These are phyloP conservation scores for Clitopilus hobsonii DNA, from an alignment of 768 basidiomycete species.

Conservation along the genomic window DNA sequence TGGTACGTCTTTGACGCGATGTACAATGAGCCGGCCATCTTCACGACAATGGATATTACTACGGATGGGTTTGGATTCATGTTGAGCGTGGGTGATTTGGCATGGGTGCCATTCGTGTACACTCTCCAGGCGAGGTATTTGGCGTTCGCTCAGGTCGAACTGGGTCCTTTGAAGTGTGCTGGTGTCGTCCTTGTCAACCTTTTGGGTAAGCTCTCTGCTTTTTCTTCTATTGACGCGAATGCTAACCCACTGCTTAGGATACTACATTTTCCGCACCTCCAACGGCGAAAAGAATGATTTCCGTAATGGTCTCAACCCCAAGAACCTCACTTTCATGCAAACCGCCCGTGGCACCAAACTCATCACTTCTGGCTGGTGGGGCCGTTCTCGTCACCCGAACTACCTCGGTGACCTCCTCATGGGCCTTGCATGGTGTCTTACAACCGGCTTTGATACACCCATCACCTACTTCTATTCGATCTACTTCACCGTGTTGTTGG, in stretches of 20 bases:
- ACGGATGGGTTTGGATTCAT: conserved; percentile 99
- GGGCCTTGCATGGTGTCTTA: conserved; percentile 89
- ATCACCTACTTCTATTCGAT: conserved; percentile 93
- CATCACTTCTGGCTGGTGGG: conserved; percentile 98
- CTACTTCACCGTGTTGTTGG: conserved; percentile 86
- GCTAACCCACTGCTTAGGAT: conserved; percentile 41
- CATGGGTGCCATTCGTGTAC: conserved; percentile 95
- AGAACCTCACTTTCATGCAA: conserved; percentile 35
- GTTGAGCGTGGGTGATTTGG: conserved; percentile 88
- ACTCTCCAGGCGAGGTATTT: conserved; percentile 92
- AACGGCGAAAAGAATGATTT: conserved; percentile 97
- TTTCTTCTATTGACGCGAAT: neutral
- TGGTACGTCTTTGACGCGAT: conserved; percentile 85
- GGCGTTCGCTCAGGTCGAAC: conserved; percentile 80
- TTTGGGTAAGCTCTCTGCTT: neutral
- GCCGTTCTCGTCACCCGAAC: conserved; percentile 87
- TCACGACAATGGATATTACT: conserved; percentile 97
- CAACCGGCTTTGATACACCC: conserved; percentile 87
- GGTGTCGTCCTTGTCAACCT: conserved; percentile 61
- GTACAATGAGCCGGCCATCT: conserved; percentile 89
- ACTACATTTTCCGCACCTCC: conserved; percentile 84
- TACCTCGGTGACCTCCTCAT: conserved; percentile 81
- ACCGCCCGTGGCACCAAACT: conserved; percentile 88
- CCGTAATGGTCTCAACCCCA: conserved; percentile 88
- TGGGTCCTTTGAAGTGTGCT: conserved; percentile 55